These are phyloP conservation scores for Phaseolus coccineus DNA, from an alignment of 331 rosid species.

Conservation along the genomic window DNA sequence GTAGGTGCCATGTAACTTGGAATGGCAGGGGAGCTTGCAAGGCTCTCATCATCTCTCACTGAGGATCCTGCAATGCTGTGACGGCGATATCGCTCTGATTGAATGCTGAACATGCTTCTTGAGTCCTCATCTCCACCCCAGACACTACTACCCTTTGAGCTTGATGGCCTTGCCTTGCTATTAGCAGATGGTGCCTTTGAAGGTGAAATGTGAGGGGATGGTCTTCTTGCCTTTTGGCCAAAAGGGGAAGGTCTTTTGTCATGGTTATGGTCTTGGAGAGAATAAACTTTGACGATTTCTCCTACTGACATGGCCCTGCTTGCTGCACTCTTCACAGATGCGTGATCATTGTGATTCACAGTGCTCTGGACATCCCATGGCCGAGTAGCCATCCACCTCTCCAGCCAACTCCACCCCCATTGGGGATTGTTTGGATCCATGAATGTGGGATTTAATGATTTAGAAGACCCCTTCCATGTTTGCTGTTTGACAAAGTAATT, in stretches of 20 bases:
- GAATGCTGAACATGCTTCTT: conserved; percentile 49
- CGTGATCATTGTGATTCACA: conserved; percentile 49
- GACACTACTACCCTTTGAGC: conserved; percentile 37
- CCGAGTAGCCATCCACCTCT: conserved; percentile 82
- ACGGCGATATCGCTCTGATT: conserved; percentile 58
- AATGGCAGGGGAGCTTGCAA: conserved; percentile 62
- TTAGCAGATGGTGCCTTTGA: conserved; percentile 46
- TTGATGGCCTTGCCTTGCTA: conserved; percentile 40
- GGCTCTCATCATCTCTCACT: conserved; percentile 64
- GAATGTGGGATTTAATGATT: conserved; percentile 60
- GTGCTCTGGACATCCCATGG: conserved; percentile 70
- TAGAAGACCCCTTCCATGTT: conserved; percentile 73
- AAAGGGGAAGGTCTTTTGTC: conserved; percentile 52
- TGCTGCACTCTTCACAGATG: conserved; percentile 51
- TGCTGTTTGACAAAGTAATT: conserved; percentile 47
- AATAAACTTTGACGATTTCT: conserved; percentile 56
- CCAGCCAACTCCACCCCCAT: conserved; percentile 99
- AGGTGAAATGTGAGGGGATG: conserved; percentile 52
- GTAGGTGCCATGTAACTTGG: conserved; percentile 59
- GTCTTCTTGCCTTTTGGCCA: conserved; percentile 53
- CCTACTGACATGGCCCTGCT: conserved; percentile 55
- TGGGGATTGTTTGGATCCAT: conserved; percentile 83
- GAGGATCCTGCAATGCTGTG: conserved; percentile 73
- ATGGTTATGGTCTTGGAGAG: conserved; percentile 44
- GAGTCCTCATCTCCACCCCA: conserved; percentile 61